These are phyloP conservation scores for Dryadomyces quercivorus DNA, from an alignment of 2,329 filamentous ascomycete species.

Conservation along the genomic window DNA sequence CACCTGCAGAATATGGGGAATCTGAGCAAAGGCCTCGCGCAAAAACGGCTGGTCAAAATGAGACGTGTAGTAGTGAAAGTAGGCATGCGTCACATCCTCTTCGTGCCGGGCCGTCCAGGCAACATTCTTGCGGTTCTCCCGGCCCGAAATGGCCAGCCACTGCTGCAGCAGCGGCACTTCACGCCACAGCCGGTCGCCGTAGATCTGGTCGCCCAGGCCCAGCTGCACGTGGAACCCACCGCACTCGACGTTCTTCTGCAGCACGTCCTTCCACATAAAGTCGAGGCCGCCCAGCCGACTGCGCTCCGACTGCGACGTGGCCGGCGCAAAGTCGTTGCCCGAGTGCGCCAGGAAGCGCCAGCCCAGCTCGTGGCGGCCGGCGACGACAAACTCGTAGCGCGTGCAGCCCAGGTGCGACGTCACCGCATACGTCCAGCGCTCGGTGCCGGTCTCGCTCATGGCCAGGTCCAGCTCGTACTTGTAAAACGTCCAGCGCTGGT, in stretches of 20 bases:
- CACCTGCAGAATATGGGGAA: slow-evolving; percentile 83
- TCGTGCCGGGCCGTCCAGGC: slow-evolving; percentile 91
- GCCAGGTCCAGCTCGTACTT: slow-evolving; percentile 82
- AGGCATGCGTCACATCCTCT: slow-evolving; percentile 89
- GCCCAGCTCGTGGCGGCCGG: slow-evolving; percentile 75
- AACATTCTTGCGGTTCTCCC: slow-evolving; percentile 82
- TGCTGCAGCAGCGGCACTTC: slow-evolving; percentile 89
- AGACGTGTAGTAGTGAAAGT: slow-evolving; percentile 98
- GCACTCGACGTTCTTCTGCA: slow-evolving; percentile 94
- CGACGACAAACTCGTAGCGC: slow-evolving; percentile 94
- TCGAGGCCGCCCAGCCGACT: slow-evolving; percentile 77
- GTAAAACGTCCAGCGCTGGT: slow-evolving; percentile 93
- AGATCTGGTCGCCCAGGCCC: slow-evolving; percentile 87
- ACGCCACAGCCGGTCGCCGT: slow-evolving; percentile 90
- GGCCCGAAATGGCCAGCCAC: slow-evolving; percentile 86
- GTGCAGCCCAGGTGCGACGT: slow-evolving; percentile 95
- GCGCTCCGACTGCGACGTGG: slow-evolving; percentile 76
- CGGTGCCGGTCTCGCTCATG: slow-evolving; percentile 73
- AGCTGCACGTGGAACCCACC: slow-evolving; percentile 92
- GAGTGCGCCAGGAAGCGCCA: slow-evolving; percentile 97
- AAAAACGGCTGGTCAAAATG: slow-evolving; percentile 96
- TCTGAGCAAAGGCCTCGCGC: slow-evolving; percentile 92
- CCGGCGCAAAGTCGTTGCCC: slow-evolving; percentile 87
- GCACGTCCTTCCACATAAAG: slow-evolving; percentile 98
- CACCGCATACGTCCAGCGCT: slow-evolving; percentile 95